phyloP scores from a whole-genome alignment of 108 stramenopile genomes.

The Schizochytrium sp. region DNA sequence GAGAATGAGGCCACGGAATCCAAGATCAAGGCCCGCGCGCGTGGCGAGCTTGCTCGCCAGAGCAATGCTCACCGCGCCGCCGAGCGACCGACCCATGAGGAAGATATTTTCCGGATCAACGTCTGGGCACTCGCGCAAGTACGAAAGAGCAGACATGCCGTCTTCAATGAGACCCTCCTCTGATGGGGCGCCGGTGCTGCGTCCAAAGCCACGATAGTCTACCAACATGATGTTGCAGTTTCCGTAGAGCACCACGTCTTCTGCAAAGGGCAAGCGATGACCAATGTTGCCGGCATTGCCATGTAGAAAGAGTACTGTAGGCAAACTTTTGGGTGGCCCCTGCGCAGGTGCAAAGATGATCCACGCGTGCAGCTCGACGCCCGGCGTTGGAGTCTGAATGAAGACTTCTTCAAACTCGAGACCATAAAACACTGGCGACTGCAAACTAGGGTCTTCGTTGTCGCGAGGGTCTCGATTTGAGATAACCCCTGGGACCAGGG shows the following conservation, averaged over 20 bases:
- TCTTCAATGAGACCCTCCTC: background rate
- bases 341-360: background rate
- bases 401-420: background rate
- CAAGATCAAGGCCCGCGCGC: background rate
- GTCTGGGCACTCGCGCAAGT: background rate
- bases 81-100: background rate
- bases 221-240: conserved; percentile 25
- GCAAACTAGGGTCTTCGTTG: background rate
- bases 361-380: background rate
- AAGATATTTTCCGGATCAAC: background rate
- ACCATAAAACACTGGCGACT: background rate
- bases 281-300: conserved; percentile 98
- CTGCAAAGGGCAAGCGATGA: conserved; percentile 72
- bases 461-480: background rate
- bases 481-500: background rate
- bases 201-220: background rate
- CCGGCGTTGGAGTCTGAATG: background rate
- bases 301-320: conserved; percentile 90
- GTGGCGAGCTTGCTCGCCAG: background rate
- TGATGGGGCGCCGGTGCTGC: background rate
- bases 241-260: conserved; percentile 58
- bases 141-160: background rate
- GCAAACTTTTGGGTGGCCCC: conserved; percentile 24
- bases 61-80: background rate
- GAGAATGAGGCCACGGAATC: background rate